Evolutionary conservation across 1,139 yeast genomes (phyloP).

Genomic region (Arxiozyma slooffiae): DNA sequence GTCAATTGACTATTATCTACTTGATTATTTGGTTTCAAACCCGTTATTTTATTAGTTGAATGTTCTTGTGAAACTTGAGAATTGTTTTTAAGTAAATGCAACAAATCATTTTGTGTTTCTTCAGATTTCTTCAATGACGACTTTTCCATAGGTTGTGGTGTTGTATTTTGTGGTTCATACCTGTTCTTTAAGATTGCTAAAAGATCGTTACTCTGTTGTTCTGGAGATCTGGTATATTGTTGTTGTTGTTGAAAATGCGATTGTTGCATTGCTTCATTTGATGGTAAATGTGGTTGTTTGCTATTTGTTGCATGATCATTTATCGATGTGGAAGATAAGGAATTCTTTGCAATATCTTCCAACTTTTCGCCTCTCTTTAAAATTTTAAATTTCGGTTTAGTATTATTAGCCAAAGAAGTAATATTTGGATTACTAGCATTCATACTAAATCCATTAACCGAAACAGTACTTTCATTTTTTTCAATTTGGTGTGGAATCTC

Average conservation of each 20-base stretch:
- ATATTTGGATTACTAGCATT: conserved; percentile 1
- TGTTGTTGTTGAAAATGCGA: neutral
- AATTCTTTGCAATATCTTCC: neutral
- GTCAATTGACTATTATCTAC: neutral
- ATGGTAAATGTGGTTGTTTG: neutral
- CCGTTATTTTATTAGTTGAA: neutral
- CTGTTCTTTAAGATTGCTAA: conserved; percentile 6
- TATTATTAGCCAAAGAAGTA: neutral
- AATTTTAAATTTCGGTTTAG: conserved; percentile 27
- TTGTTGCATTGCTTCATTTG: neutral
- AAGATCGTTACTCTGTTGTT: conserved; percentile 5
- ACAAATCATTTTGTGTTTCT: conserved; percentile 8
- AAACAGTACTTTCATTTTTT: conserved; percentile 10
- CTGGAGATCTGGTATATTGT: neutral
- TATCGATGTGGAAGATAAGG: neutral
- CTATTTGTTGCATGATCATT: neutral
- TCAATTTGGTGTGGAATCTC: conserved; percentile 37
- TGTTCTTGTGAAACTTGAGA: neutral
- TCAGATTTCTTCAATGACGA: neutral
- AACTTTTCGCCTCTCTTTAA: conserved; percentile 31
- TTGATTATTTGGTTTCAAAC: neutral
- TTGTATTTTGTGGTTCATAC: neutral
- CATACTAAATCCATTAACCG: conserved; percentile 8
- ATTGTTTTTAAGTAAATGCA: conserved; percentile 9
- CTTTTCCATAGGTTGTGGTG: neutral